Evolutionary conservation across 441 rosid species (phyloP).

Genomic region (Bocquillonia castaneifolia): DNA sequence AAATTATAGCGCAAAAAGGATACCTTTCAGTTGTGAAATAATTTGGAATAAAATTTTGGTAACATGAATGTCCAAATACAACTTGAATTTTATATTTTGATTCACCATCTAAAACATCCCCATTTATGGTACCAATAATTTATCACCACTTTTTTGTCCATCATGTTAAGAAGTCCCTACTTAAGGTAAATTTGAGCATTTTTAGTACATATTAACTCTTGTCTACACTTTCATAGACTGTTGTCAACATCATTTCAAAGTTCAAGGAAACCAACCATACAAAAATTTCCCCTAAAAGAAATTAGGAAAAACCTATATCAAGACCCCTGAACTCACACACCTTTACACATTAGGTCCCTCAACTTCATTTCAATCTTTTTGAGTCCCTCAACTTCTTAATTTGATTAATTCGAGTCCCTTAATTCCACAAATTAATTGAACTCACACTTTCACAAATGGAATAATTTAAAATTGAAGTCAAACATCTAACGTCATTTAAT

Average conservation of each 20-base stretch:
- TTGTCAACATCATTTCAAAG: conserved; percentile 15
- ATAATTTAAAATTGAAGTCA: no score
- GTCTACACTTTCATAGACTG: neutral
- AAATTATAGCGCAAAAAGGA: neutral
- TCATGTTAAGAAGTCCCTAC: conserved; percentile 1
- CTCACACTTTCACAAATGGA: no score
- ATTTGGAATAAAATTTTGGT: neutral
- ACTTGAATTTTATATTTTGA: neutral
- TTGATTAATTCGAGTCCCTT: no score
- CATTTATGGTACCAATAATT: neutral
- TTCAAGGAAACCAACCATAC: conserved; percentile 5
- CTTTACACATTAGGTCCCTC: no score
- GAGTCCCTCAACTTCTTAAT: no score
- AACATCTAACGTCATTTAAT: no score
- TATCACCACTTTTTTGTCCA: neutral
- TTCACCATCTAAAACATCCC: neutral
- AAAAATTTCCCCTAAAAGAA: no score
- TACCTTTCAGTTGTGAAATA: neutral
- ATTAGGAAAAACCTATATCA: no score
- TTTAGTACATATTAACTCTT: conserved; percentile 24
- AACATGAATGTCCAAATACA: neutral
- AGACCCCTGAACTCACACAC: no score
- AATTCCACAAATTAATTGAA: no score
- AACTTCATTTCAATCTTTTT: no score
- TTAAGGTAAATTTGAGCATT: conserved; percentile 10